These are phyloP conservation scores for Colletotrichum karsti DNA, from an alignment of 2,329 filamentous ascomycete species.

Conservation along the genomic window DNA sequence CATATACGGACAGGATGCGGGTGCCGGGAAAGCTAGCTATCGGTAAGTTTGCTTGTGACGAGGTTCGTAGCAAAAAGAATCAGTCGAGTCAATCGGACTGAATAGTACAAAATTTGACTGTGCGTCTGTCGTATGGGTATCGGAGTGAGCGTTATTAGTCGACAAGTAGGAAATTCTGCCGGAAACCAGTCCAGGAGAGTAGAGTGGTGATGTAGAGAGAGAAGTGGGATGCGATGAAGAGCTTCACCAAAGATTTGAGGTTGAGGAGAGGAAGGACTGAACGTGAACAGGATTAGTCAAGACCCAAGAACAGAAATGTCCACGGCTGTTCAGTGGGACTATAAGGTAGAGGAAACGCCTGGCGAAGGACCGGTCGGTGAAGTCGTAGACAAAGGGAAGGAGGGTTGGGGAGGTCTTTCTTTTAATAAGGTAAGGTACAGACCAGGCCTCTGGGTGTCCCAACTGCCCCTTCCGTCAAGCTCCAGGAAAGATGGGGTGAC, in stretches of 20 bases:
- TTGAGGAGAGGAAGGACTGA: conserved; percentile 14
- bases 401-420: conserved; percentile 9
- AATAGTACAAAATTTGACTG: neutral
- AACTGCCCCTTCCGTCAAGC: neutral
- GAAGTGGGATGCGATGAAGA: neutral
- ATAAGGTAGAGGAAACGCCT: conserved; percentile 4
- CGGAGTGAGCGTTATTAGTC: conserved; percentile 9
- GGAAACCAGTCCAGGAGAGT: conserved; percentile 2
- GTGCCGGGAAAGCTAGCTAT: neutral
- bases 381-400: conserved; percentile 14
- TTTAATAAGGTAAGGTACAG: conserved; percentile 27
- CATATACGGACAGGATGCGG: neutral
- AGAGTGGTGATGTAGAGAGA: neutral
- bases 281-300: conserved; percentile 22
- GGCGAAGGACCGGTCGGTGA: conserved; percentile 14
- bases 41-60: neutral
- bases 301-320: neutral
- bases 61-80: neutral
- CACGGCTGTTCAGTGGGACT: conserved; percentile 5
- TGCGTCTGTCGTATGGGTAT: neutral
- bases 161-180: conserved; percentile 5
- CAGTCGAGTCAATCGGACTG: conserved; percentile 12
- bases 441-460: neutral
- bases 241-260: neutral
- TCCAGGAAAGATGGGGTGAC: conserved; percentile 5